phyloP scores from a whole-genome alignment of 208 protist species.

The Wallacemonas sp. region DNA sequence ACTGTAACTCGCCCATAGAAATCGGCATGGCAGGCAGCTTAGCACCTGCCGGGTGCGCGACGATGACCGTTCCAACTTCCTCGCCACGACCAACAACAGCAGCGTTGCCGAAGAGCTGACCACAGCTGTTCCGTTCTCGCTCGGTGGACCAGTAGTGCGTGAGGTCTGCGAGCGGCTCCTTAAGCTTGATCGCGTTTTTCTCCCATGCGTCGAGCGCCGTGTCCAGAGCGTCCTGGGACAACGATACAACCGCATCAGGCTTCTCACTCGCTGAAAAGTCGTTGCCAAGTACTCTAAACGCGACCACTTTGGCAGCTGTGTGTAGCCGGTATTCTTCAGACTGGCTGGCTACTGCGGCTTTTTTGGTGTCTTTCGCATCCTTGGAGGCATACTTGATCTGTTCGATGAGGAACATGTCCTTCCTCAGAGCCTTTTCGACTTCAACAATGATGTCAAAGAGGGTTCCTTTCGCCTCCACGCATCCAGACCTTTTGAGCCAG shows the following conservation, averaged over 20 bases:
- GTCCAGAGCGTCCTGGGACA: slow-evolving; percentile 68
- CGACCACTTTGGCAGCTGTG: slow-evolving; percentile 63
- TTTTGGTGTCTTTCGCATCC: slow-evolving; percentile 68
- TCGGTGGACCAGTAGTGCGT: slow-evolving; percentile 57
- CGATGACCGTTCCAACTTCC: slow-evolving; percentile 28
- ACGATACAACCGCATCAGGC: slow-evolving; percentile 30
- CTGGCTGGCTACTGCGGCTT: slow-evolving; percentile 52
- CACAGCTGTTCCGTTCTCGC: slow-evolving; percentile 44
- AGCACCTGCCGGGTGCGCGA: slow-evolving; percentile 28
- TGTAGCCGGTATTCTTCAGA: slow-evolving; percentile 68
- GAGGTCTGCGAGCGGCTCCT: slow-evolving; percentile 64
- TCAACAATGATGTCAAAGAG: slow-evolving; percentile 72
- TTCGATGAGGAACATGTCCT: slow-evolving; percentile 66
- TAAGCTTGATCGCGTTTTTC: slow-evolving; percentile 41
- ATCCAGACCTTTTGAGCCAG: slow-evolving; percentile 55
- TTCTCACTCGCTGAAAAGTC: slow-evolving; percentile 44
- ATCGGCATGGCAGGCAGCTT: slow-evolving; percentile 54
- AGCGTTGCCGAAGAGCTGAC: slow-evolving; percentile 30
- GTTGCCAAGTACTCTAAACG: slow-evolving; percentile 59
- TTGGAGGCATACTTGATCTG: slow-evolving; percentile 77
- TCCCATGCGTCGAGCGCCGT: slow-evolving; percentile 60
- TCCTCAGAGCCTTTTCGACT: slow-evolving; percentile 56
- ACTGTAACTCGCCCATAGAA: slow-evolving; percentile 54
- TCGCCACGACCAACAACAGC: slow-evolving; percentile 42
- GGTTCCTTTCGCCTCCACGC: slow-evolving; percentile 44